Conservation (phyloP, 257 asterid species). For the Jacaranda mimosifolia region DNA sequence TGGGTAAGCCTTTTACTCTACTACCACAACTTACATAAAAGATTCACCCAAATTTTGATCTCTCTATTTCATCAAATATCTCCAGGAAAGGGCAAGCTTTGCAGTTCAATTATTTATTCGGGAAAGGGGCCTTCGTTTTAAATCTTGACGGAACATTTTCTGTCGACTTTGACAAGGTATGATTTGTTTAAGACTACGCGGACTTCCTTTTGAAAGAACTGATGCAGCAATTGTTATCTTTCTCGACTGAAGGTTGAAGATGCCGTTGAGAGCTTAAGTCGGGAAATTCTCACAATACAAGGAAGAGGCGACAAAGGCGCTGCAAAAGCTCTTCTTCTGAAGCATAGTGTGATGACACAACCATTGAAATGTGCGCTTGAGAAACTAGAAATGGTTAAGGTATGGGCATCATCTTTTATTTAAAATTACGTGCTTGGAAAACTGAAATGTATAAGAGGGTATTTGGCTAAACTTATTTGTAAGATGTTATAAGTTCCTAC, state of each 20-base stretch:
- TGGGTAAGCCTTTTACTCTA: conserved; percentile 56
- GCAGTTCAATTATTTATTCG: conserved; percentile 87
- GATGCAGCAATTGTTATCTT: background rate
- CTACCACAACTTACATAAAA: conserved; percentile 5
- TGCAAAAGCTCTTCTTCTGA: conserved; percentile 67
- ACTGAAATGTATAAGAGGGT: background rate
- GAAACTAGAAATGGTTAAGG: conserved; percentile 76
- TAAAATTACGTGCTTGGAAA: background rate
- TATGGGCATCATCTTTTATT: conserved; percentile 28
- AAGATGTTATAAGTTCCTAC: too few species aligned
- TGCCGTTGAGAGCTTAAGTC: conserved; percentile 83
- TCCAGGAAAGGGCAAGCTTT: conserved; percentile 94
- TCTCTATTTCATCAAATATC: conserved; percentile 20
- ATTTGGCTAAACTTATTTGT: too few species aligned
- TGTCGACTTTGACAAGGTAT: conserved; percentile 85
- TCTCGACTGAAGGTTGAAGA: conserved; percentile 67
- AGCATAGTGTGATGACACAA: conserved; percentile 61
- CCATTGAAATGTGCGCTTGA: conserved; percentile 72
- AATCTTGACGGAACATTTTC: conserved; percentile 72
- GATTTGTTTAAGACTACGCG: conserved; percentile 10
- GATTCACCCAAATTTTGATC: conserved; percentile 31
- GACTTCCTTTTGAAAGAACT: conserved; percentile 11
- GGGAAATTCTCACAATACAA: conserved; percentile 87
- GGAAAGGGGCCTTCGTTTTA: conserved; percentile 75
- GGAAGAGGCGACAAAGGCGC: conserved; percentile 89